Evolutionary conservation across 1,139 yeast genomes (phyloP), one percentile per base, ranked within the genome.

Genomic region (Geotrichum citri-aurantii): DNA sequence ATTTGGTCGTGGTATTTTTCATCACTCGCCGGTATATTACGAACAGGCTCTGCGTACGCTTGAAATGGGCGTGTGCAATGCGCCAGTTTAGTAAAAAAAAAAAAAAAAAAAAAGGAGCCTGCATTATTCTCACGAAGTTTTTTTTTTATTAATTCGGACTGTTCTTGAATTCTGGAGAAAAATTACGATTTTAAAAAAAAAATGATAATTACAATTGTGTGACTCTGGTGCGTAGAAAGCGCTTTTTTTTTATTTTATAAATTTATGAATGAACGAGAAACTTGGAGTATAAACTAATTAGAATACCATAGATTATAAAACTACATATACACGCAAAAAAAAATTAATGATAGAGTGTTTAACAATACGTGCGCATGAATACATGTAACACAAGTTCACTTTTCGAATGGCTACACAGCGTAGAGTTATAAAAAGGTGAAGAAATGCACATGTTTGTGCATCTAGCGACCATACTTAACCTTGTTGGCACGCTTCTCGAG

Each of bases 401-500:
- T 37, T n/a, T 5, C 7, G 7, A 26, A 26, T 4, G 29, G 29
- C 29, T 26, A 26, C 4, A 26, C 29, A 4, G 7, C 4, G 4
- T 5, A 26, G 29, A 26, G 29, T 26, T 7, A 26, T 26, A 26
- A 26, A 26, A 26, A 11, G 17, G 44, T 31, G 37, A 3, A 31
- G 5, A 31, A 37, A 8, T n/a, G 8, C 21, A 37, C 29, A 7
- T 37, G 7, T n/a, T 14, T 19, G 5, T n/a, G 21, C 19, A 17
- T n/a, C 17, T 37, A 37, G 44, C 17, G 17, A 5, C 17, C 17
- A 17, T 37, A 37, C 44, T 37, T 37, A 17, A 37, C 44, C 19
- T 37, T 37, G 44, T 46, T 37, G 12, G 55, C 56, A 61, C 81
- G 73, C 51, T 79, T 78, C 64, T 80, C 82, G 63, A 79, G 69